Evolutionary conservation across 352 stramenopile genomes (phyloP), one percentile per base, ranked within the genome.

Genomic region (Globisporangium radiosum): DNA sequence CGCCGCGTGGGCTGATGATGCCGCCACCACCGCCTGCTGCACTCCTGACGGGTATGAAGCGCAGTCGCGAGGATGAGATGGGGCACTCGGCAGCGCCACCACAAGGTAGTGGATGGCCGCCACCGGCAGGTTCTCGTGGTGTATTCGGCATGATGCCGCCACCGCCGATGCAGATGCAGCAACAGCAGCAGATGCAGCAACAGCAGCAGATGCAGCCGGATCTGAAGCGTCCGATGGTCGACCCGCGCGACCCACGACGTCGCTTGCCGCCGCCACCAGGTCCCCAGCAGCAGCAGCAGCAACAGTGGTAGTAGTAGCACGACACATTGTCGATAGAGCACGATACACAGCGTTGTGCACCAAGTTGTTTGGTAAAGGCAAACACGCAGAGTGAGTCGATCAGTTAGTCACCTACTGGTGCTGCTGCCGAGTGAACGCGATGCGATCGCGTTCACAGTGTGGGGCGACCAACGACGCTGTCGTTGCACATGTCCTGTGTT

Each of bases 21-120:
- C 47, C 51, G 9, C 68, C 64, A 9, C 68, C 68, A 3, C 64
- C 64, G 10, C 37, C 62, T 36, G 55, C 56, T 15, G 56, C 63
- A 40, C 43, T 64, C 33, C 62, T 71, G 56, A 57, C 33, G 25
- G 52, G 40, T 44, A 65, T 45, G 59, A 65, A 65, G 36, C 59
- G 59, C n/a, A 53, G 43, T 13, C 59, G 59, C 2, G 59, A 65
- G 33, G 53, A 65, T 9, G 43, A 63, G 43, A 43, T 37, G 38
- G 19, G 49, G 54, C 14, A 37, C 40, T 44, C 40, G 7, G 40
- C 40, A 13, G 7, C 2, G 40, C 40, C 40, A 13, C 40, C 40
- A 44, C 11, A 7, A 42, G 52, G 39, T 8, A 38, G 59, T 2
- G 52, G 53, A 39, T 60, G 52, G 59, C 59, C 59, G 0, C 59